Base-by-base conservation (phyloP, 2,329 filamentous ascomycete genomes). In the Fusarium fracticaudum region DNA sequence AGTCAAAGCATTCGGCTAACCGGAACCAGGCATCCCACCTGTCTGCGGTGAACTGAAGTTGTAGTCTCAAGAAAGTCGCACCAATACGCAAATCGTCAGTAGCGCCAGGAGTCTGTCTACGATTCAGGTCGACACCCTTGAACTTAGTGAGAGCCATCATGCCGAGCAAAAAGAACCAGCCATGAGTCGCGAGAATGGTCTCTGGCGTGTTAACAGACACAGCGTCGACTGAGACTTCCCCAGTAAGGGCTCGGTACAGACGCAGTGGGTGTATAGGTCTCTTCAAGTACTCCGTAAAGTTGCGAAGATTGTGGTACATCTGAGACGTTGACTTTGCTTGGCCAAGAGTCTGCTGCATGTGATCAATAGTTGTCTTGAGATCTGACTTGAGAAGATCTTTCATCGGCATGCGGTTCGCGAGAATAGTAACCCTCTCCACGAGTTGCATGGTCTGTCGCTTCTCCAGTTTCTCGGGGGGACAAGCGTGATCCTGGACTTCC, bases 351-450 rank as follows among this genome's bases (percentile, higher is more conserved):
- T 94, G 91, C 80, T 98, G 95, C 83, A 99, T 94, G 76, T 95
- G 95, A 67, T 99, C 96, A 67, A 99, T 96, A 0, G 95, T 94
- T 22, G 88, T 90, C 80, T 96, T 97, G 61, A 99, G 86, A 64
- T 98, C 94, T 22, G 95, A 96, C 81, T 97, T 98, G 22, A 95
- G 90, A 24, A 98, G 85, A 74, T 98, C 96, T 78, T 96, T 97
- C 85, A 97, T 93, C 29, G 94, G 92, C 86, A 98, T 92, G 70
- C 93, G 91, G 57, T 92, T 92, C 5, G 94, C 94, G 66, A 98
- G 91, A 41, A 90, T 86, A 79, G 97, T 92, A 43, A 98, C 90
- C 78, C 95, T 93, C 71, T 97, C 93, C 17, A 98, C 90, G 54
- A 98, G 88, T 72, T 93, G 91, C 78, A 95, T 88, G 1, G 95